These are phyloP conservation scores for Hypoxylon sp. DNA, from an alignment of 2,329 filamentous ascomycete species.

Conservation along the genomic window DNA sequence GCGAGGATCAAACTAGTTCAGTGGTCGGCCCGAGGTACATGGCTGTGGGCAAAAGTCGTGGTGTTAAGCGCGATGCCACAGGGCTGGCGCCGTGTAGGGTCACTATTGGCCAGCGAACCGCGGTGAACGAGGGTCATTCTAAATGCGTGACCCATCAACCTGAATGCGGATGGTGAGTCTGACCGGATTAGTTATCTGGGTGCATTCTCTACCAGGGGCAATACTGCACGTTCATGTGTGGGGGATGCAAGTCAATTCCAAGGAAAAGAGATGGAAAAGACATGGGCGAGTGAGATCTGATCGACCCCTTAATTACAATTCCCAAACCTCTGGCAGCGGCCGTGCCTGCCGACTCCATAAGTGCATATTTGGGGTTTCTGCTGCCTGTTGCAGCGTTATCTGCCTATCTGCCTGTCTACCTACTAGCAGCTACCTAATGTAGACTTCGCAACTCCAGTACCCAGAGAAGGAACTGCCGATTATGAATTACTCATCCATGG, in stretches of 20 bases:
- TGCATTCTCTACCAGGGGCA: constrained; percentile 12
- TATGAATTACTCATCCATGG: background rate
- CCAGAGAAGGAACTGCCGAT: constrained; percentile 9
- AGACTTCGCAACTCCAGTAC: background rate
- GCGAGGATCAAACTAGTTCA: constrained; percentile 13
- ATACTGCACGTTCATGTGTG: constrained; percentile 30
- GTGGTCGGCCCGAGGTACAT: constrained; percentile 38
- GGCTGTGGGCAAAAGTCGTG: constrained; percentile 27
- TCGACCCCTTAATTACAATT: constrained; percentile 35
- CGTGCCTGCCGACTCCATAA: constrained; percentile 5
- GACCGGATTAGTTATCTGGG: constrained; percentile 17
- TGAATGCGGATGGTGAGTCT: constrained; percentile 12
- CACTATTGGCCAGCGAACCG: constrained; percentile 38
- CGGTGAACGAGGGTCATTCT: constrained; percentile 27
- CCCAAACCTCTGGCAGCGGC: background rate
- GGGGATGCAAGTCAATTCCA: constrained; percentile 35
- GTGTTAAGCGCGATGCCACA: constrained; percentile 37
- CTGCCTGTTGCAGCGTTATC: constrained; percentile 1
- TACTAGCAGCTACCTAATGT: background rate
- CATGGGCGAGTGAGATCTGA: constrained; percentile 30
- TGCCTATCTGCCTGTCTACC: background rate
- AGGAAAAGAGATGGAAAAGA: constrained; percentile 12
- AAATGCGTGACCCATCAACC: constrained; percentile 13
- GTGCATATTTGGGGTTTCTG: background rate
- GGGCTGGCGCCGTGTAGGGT: constrained; percentile 24